Conservation (phyloP, 192 early-diverging fungal genomes). For the Physocladia obscura region DNA sequence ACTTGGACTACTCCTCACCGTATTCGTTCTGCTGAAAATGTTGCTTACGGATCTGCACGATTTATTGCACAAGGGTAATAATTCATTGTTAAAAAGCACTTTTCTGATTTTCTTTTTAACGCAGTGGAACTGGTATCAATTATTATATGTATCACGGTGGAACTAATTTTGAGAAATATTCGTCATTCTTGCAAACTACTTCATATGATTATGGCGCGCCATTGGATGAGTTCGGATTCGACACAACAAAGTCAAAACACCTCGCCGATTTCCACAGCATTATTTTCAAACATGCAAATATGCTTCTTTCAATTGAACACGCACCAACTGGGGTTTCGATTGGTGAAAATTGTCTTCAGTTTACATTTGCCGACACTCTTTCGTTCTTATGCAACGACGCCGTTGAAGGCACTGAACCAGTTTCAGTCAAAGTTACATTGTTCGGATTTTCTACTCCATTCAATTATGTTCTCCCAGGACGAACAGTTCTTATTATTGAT, state of each 20-base stretch:
- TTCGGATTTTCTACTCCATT: background rate
- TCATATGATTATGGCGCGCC: slow-evolving; percentile 56
- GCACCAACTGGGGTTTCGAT: background rate
- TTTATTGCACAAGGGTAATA: slow-evolving; percentile 57
- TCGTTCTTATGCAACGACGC: background rate
- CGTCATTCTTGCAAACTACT: slow-evolving; percentile 36
- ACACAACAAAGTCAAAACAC: slow-evolving; percentile 36
- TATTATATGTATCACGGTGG: slow-evolving; percentile 67
- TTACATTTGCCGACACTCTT: background rate
- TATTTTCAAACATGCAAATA: background rate
- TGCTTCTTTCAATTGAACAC: background rate
- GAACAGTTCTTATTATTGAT: background rate
- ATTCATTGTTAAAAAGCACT: too few species aligned
- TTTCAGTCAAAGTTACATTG: background rate
- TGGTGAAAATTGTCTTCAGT: background rate
- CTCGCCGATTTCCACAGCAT: slow-evolving; percentile 17
- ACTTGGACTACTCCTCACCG: slow-evolving; percentile 49
- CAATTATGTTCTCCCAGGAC: background rate
- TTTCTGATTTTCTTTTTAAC: slow-evolving; percentile 33
- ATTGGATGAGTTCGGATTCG: slow-evolving; percentile 45
- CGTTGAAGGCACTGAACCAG: background rate
- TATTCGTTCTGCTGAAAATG: slow-evolving; percentile 54
- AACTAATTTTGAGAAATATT: slow-evolving; percentile 60
- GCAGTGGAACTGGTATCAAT: slow-evolving; percentile 8
- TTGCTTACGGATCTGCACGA: slow-evolving; percentile 55